Base-by-base conservation (phyloP, 176 grass and related monocot species). In the Eremochloa ophiuroides region DNA sequence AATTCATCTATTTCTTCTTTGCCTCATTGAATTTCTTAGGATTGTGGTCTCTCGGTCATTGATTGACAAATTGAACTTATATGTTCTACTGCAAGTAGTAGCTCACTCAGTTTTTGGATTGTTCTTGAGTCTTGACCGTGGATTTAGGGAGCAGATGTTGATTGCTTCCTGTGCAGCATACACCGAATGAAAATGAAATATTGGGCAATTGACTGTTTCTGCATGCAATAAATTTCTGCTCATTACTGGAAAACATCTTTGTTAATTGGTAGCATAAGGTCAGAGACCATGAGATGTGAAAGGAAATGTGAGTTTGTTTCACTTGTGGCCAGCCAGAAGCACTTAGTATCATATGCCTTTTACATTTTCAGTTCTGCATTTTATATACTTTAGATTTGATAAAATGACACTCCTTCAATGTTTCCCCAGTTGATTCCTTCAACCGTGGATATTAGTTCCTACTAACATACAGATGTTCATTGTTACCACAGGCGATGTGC, bases 401-500 rank as follows among this genome's bases (percentile, higher is more conserved):
- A 74, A 66, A 61, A 14, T 53, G 11, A 1, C 4, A 62, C 40
- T 73, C 18, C 10, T 44, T 79, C n/a, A 41, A 66, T 5, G 11
- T 22, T 22, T 41, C 7, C 17, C 5, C 15, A 58, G 1, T 59
- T 62, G 65, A 47, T 85, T 20, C 48, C 38, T 75, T 70, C 3
- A 59, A 46, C 46, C 59, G 38, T 59, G 34, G 17, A n/a, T 15
- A 58, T 79, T 70, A 29, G 8, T 73, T 29, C 10, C 2, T 71
- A 11, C 41, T 31, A 34, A 82, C 17, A 23, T 51, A 26, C 8
- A 50, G 18, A 35, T 39, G 10, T 8, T 3, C 1, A 1, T 30
- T 84, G 22, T 66, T 25, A 69, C 61, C 50, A 13, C 29, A 98
- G 92, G 95, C 82, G 95, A 98, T 62, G 92, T 95, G 80, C 90